phyloP scores from a whole-genome alignment of 2,329 filamentous ascomycete species.

The Colletotrichum lentis region DNA sequence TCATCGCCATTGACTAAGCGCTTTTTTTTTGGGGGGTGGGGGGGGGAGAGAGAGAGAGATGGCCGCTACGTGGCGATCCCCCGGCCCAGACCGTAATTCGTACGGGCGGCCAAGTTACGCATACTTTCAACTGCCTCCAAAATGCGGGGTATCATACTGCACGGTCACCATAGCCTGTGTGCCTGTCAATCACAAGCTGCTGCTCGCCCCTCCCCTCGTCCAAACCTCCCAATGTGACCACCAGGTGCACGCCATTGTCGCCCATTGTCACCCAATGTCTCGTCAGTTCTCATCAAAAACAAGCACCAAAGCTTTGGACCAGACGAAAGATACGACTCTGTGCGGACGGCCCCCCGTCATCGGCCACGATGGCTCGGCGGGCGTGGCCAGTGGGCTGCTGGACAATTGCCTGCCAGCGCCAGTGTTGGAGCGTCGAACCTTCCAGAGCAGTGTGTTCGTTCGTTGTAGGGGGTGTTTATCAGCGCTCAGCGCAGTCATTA shows the following conservation, averaged over 20 bases:
- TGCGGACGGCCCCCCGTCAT: background rate
- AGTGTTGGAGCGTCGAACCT: no score
- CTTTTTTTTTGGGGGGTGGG: no score
- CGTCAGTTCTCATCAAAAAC: background rate
- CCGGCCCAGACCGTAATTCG: constrained; percentile 3
- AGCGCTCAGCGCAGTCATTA: background rate
- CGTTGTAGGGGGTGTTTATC: background rate
- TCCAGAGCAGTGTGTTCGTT: no score
- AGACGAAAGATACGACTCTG: constrained; percentile 8
- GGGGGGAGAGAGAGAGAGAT: no score
- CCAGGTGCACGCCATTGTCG: background rate
- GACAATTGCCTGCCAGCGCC: constrained; percentile 4
- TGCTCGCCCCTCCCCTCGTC: background rate
- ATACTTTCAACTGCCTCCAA: background rate
- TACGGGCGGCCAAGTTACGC: no score
- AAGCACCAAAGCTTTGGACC: background rate
- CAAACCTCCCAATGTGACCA: background rate
- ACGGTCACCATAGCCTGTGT: background rate
- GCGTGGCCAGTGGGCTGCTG: constrained; percentile 16
- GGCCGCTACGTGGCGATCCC: constrained; percentile 26
- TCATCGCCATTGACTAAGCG: constrained; percentile 13
- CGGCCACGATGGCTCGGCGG: background rate
- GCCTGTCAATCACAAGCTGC: constrained; percentile 28
- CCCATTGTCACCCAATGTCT: background rate
- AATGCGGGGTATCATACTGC: constrained; percentile 25